A percentile compares a stretch with the other conserved stretches of the same genome.
These are phyloP conservation scores for Neurospora sp. DNA, from an alignment of 495 filamentous ascomycete genomes.

Conservation along the genomic window DNA sequence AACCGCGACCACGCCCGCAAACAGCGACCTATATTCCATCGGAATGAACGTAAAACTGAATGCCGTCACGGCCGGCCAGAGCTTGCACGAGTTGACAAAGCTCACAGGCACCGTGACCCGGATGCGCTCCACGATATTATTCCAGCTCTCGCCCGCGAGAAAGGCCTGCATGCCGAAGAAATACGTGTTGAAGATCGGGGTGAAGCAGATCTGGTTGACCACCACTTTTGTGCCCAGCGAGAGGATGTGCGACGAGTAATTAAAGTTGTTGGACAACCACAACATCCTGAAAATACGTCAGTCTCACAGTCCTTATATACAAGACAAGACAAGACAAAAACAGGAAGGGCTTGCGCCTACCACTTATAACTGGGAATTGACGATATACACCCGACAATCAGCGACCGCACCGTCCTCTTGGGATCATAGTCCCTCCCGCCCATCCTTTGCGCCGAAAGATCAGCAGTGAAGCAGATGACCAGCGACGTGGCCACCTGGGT, in stretches of 20 bases:
- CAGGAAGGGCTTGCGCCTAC: conserved; percentile 31
- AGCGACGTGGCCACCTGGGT: conserved; percentile 71
- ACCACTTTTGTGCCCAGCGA: conserved; percentile 66
- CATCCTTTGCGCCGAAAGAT: conserved; percentile 66
- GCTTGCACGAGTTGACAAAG: conserved; percentile 68
- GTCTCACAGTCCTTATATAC: not conserved
- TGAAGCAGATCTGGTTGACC: conserved; percentile 75
- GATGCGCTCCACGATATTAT: conserved; percentile 58
- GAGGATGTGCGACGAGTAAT: conserved; percentile 60
- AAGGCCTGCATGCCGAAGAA: conserved; percentile 81
- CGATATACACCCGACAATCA: conserved; percentile 60
- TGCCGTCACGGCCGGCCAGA: conserved; percentile 85
- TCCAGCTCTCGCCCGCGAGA: conserved; percentile 45
- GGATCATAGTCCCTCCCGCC: conserved; percentile 56
- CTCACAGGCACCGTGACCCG: conserved; percentile 66
- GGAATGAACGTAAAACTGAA: conserved; percentile 79
- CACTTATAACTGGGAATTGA: conserved; percentile 75
- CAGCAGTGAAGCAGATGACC: conserved; percentile 69
- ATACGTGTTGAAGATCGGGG: conserved; percentile 80
- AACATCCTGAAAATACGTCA: conserved; percentile 51
- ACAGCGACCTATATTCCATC: conserved; percentile 66
- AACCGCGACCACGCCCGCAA: conserved; percentile 67
- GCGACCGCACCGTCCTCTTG: conserved; percentile 54
- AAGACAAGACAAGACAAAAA: not conserved
- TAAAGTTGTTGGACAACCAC: conserved; percentile 70